These are phyloP conservation scores for Rhodamnia argentea DNA, from an alignment of 345 rosid species.

Conservation along the genomic window DNA sequence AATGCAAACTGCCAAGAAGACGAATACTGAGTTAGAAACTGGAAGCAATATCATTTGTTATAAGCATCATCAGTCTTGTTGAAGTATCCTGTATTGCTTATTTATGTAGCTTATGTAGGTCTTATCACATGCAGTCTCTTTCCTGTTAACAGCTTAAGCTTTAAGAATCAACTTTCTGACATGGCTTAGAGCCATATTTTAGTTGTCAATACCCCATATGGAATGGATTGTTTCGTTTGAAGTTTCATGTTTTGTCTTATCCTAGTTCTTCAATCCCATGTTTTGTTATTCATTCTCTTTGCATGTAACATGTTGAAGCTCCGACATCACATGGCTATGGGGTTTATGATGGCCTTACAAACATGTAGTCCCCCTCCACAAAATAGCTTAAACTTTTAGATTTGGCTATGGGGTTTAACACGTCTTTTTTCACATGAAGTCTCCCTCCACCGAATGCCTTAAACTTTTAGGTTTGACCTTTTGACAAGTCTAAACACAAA, in stretches of 20 bases:
- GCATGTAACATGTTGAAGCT: neutral
- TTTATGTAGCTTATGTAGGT: neutral
- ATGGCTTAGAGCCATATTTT: neutral
- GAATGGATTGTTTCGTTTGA: neutral
- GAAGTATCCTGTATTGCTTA: neutral
- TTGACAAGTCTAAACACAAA: neutral
- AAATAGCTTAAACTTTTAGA: neutral
- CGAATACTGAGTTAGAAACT: neutral
- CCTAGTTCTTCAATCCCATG: neutral
- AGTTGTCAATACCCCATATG: neutral
- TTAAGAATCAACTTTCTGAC: neutral
- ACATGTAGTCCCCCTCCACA: neutral
- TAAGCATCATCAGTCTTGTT: neutral
- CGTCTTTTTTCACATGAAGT: rapidly evolving
- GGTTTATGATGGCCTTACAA: neutral
- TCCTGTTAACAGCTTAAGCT: neutral
- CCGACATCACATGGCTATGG: neutral
- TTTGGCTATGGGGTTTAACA: neutral
- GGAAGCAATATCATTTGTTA: neutral
- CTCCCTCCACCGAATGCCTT: neutral
- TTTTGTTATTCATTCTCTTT: neutral
- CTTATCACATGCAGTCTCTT: neutral
- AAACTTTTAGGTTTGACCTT: neutral
- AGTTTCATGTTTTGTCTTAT: neutral
- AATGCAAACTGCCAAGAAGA: slow-evolving; percentile 45